Conservation (phyloP, 352 stramenopile genomes). For the Phytophthora uliginosa region DNA sequence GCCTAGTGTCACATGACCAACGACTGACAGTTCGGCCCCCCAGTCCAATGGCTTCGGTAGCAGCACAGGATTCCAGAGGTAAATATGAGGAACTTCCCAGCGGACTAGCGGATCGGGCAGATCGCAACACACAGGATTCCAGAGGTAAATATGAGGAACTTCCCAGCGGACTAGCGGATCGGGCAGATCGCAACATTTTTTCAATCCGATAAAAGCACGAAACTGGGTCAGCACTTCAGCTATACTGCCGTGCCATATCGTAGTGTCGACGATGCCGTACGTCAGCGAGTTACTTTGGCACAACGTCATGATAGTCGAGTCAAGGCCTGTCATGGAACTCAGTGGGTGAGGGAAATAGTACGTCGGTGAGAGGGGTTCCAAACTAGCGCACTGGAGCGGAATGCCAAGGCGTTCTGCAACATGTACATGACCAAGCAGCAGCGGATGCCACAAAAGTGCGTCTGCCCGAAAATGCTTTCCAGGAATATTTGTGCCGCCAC, state of each 20-base stretch:
- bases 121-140: slow-evolving; percentile 46
- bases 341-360: slow-evolving; percentile 55
- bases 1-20: slow-evolving; percentile 44
- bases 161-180: slow-evolving; percentile 46
- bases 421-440: slow-evolving; percentile 57
- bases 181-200: slow-evolving; percentile 30
- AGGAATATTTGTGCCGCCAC: slow-evolving; percentile 31
- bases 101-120: slow-evolving; percentile 33
- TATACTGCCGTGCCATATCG: slow-evolving; percentile 42
- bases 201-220: slow-evolving; percentile 52
- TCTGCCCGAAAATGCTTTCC: slow-evolving; percentile 54
- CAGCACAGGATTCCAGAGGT: slow-evolving; percentile 55
- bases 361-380: slow-evolving; percentile 52
- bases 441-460: slow-evolving; percentile 52
- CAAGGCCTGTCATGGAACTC: slow-evolving; percentile 28
- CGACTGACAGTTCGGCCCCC: slow-evolving; percentile 47
- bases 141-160: slow-evolving; percentile 62
- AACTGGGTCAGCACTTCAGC: slow-evolving; percentile 53
- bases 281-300: slow-evolving; percentile 49
- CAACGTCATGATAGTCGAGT: slow-evolving; percentile 41
- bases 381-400: slow-evolving; percentile 52
- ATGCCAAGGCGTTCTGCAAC: slow-evolving; percentile 63
- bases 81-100: slow-evolving; percentile 61
- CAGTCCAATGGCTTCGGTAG: slow-evolving; percentile 55
- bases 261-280: slow-evolving; percentile 38